A percentile compares a stretch with the other conserved stretches of the same genome.
These are phyloP conservation scores for Astrothelium subdiscretum DNA, from an alignment of 495 filamentous ascomycete genomes.

Conservation along the genomic window DNA sequence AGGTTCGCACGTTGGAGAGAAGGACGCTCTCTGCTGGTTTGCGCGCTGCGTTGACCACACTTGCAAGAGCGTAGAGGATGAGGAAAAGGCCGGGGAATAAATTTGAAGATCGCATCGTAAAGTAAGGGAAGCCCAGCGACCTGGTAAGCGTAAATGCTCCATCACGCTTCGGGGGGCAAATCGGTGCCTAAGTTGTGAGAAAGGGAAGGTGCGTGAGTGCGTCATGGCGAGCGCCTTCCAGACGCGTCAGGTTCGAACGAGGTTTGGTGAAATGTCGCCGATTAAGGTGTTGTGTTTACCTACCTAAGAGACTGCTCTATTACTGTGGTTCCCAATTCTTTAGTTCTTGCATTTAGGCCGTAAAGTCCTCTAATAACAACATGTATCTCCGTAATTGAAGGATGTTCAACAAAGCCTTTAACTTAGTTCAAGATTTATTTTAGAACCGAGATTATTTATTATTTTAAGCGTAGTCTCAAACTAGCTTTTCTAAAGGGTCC, in stretches of 20 bases:
- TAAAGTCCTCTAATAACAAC: no score
- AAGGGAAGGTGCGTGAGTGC: neutral
- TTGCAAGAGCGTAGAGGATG: neutral
- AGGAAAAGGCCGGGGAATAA: neutral
- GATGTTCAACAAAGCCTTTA: no score
- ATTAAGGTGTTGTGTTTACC: no score
- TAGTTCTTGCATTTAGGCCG: no score
- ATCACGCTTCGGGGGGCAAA: neutral
- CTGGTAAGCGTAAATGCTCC: neutral
- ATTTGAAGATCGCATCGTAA: neutral
- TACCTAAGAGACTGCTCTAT: no score
- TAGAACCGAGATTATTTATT: no score
- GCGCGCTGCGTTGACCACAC: conserved; percentile 3
- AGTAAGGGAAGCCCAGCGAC: neutral
- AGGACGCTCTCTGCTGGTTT: conserved; percentile 52
- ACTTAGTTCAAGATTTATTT: no score
- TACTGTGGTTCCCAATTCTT: no score
- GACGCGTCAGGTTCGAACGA: neutral
- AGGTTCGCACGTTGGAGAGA: conserved; percentile 61
- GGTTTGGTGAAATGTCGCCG: no score
- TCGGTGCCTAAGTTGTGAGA: neutral
- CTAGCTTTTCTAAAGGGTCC: no score
- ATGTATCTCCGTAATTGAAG: no score
- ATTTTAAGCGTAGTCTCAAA: no score
- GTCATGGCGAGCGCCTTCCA: neutral